Evolutionary conservation across 2,329 filamentous ascomycete genomes (phyloP), one percentile per base, ranked within the genome.

Genomic region (Fusarium austroafricanum): DNA sequence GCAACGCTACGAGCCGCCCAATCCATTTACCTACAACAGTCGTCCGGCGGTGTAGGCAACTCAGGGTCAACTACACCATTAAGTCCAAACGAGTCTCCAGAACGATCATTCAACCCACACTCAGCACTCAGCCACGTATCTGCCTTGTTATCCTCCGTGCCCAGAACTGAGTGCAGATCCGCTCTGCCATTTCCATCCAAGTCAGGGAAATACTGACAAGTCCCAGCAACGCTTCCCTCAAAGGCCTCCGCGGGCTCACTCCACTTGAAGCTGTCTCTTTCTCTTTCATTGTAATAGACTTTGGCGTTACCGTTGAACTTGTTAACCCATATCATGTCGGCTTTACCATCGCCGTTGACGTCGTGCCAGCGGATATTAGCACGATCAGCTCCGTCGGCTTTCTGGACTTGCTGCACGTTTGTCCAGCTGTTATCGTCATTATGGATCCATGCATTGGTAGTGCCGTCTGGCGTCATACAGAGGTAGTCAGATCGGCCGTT

Each of bases 121-220:
- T 42, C 39, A 1, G 31, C 29, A 6, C 35, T 59, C 2, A 47
- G 35, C 56, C 43, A 60, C 1, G 40, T 55, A 6, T 55, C 43
- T 0, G 56, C 50, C 15, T 40, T 49, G 23, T 59, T 49, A 0
- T 21, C 15, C n/a, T 29, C 23, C 1, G 50, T 55, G 2, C 56
- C 43, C 43, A 26, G 17, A 14, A 60, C 31, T 14, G 23, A 55
- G 15, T 55, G 51, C 17, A 60, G 18, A 5, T 61, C 57, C 3
- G 51, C 51, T 7, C 57, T 31, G 2, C 52, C 51, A 6, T 55
- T 45, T 1, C 57, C 57, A 7, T 39, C 39, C 5, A 61, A 28
- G 37, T 61, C 52, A 11, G 57, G 39, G 26, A 45, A 56, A n/a
- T 56, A 45, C n/a, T 50, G 38, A 8, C 33, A 55, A 14, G 57